Conservation (phyloP, 2,329 filamentous ascomycete species). For the Apiospora sp. region DNA sequence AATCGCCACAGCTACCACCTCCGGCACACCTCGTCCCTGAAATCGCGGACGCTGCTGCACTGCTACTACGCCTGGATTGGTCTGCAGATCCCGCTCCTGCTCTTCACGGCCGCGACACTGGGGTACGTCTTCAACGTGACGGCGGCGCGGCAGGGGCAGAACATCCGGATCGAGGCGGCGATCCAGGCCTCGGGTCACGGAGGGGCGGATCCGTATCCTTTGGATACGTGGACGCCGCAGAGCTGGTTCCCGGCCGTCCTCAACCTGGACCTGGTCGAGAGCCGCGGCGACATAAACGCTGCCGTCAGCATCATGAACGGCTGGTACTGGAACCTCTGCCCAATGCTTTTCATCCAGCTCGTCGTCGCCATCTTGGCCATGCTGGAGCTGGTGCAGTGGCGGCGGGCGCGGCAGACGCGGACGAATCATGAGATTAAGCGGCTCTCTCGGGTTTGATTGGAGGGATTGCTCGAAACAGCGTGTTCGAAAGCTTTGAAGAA, state of each 20-base stretch:
- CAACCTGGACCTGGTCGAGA: conserved; percentile 39
- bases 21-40: background rate
- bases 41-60: conserved; percentile 25
- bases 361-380: conserved; percentile 31
- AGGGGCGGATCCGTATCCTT: conserved; percentile 39
- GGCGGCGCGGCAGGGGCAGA: conserved; percentile 39
- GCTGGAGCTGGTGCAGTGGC: conserved; percentile 18
- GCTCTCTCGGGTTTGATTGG: conserved; percentile 1
- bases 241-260: conserved; percentile 48
- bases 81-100: conserved; percentile 43
- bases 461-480: no score
- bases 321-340: conserved; percentile 49
- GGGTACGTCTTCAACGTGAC: conserved; percentile 47
- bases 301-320: conserved; percentile 43
- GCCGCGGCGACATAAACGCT: conserved; percentile 35
- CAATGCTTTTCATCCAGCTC: conserved; percentile 39
- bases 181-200: conserved; percentile 18
- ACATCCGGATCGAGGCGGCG: conserved; percentile 41
- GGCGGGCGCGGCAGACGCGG: conserved; percentile 10
- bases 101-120: conserved; percentile 47
- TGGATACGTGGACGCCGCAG: conserved; percentile 48
- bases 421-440: conserved; percentile 10
- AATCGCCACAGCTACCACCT: conserved; percentile 17
- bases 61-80: conserved; percentile 47
- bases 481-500: no score